phyloP scores from a whole-genome alignment of 1,139 yeast genomes.

The Magnusiomyces clavatus region DNA sequence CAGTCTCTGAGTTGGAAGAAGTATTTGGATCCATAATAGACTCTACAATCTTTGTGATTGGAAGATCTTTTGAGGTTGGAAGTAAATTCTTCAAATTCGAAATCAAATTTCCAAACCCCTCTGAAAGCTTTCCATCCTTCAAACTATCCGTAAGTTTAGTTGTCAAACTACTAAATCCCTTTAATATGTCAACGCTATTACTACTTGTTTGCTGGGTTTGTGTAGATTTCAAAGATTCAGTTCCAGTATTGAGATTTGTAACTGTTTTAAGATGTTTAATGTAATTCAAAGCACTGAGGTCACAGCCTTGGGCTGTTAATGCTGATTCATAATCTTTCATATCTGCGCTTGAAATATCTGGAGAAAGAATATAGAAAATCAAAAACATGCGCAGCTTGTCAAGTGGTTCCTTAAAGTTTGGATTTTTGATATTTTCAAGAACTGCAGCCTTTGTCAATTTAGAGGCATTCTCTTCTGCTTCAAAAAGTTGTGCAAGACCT shows the following conservation, averaged over 20 bases:
- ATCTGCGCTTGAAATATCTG: constrained; percentile 52
- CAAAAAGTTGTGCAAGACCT: constrained; percentile 82
- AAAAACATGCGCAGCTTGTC: constrained; percentile 88
- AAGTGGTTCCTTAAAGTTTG: constrained; percentile 42
- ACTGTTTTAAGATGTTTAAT: constrained; percentile 76
- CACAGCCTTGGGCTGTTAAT: constrained; percentile 53
- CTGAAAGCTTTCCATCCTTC: constrained; percentile 52
- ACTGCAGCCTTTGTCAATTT: constrained; percentile 41
- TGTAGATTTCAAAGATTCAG: constrained; percentile 21
- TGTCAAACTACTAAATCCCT: constrained; percentile 70
- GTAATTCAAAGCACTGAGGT: constrained; percentile 58
- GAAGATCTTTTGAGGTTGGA: constrained; percentile 82
- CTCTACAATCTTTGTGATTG: constrained; percentile 84
- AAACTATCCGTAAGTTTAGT: constrained; percentile 62
- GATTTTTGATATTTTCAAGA: constrained; percentile 35
- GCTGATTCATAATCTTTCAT: constrained; percentile 57
- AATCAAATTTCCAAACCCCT: constrained; percentile 83
- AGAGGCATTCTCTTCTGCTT: constrained; percentile 65
- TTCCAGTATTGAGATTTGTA: constrained; percentile 53
- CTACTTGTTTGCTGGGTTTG: constrained; percentile 19
- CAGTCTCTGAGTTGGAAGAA: constrained; percentile 42
- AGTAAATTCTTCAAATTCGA: constrained; percentile 80
- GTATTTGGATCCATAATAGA: constrained; percentile 83
- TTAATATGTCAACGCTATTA: constrained; percentile 42
- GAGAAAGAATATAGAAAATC: constrained; percentile 54